Evolutionary conservation across 495 filamentous ascomycete species (phyloP), one percentile per base, ranked within the genome.

Genomic region (Clohesyomyces aquaticus): DNA sequence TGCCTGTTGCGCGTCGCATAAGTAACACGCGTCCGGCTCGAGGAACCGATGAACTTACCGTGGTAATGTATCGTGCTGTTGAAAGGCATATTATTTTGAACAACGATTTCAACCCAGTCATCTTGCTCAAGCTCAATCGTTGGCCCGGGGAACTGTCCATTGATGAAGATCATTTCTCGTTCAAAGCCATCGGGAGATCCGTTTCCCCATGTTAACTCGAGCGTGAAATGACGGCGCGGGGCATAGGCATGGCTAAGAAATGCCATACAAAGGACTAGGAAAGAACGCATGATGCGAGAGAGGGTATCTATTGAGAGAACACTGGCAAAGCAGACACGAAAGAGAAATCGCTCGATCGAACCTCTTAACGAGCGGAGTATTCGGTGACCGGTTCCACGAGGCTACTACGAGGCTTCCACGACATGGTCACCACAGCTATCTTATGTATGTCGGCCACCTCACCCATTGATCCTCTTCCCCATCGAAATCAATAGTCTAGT

Each of bases 51-150:
- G 23, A 4, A 54, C 54, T 12, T 64, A 64, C 61, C 74, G 55
- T 77, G 73, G 56, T 59, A 73, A 56, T 76, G 73, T 2, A 76
- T 68, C 21, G 62, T 57, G 14, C 73, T 74, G 86, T 58, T 58
- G 59, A 72, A 60, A 19, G 69, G 66, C 62, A 71, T 59, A 3
- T 62, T 55, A 56, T 76, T 76, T 26, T 53, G 60, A 3, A 76
- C 71, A 29, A 52, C 67, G 46, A 76, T 57, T 22, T 58, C 49
- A 23, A 76, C 49, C n/a, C 25, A 61, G 21, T 76, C 74, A 16
- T 67, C 74, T 63, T 73, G 72, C 16, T 66, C 27, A 11, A 71
- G 59, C 3, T 55, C 55, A 9, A 66, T n/a, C 6, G 46, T 3
- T 8, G 65, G 65, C 1, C 65, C 65, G 1, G 65, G 60, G 32